Evolutionary conservation across 345 rosid species (phyloP).

Genomic region (Lepidium africanum): DNA sequence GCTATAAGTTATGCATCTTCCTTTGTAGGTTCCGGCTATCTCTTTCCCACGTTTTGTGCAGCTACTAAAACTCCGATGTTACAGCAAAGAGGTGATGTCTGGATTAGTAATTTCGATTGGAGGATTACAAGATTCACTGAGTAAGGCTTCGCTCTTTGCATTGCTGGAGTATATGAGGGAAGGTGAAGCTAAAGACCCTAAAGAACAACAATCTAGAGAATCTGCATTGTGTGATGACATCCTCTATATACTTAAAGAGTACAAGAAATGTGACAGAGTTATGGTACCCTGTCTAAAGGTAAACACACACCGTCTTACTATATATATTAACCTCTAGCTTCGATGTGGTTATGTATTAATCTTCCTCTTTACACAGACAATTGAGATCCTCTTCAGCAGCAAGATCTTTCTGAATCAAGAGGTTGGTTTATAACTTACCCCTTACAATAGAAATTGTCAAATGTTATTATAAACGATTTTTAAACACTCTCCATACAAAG

Average conservation of each 20-base stretch:
- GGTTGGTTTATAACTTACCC: slow-evolving; percentile 41
- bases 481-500: not conserved
- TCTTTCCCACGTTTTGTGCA: slow-evolving; percentile 78
- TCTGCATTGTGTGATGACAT: slow-evolving; percentile 47
- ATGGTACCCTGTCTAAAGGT: slow-evolving; percentile 87
- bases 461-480: not conserved
- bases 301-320: not conserved
- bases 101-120: slow-evolving; percentile 89
- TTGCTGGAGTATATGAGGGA: slow-evolving; percentile 57
- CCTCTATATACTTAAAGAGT: slow-evolving; percentile 72
- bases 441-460: not conserved
- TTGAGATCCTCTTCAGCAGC: slow-evolving; percentile 62
- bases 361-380: slow-evolving; percentile 46
- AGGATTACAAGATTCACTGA: slow-evolving; percentile 86
- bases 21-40: slow-evolving; percentile 62
- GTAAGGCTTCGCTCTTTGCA: slow-evolving; percentile 60
- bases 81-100: slow-evolving; percentile 60
- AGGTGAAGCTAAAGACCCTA: slow-evolving; percentile 13
- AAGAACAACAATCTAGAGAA: slow-evolving; percentile 41
- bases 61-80: slow-evolving; percentile 52
- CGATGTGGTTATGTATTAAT: not conserved
- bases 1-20: too few species aligned
- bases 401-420: slow-evolving; percentile 57
- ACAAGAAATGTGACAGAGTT: slow-evolving; percentile 72
- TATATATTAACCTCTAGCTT: not conserved